Conservation (phyloP, 768 basidiomycete genomes). For the Tylopilus subfusipes region DNA sequence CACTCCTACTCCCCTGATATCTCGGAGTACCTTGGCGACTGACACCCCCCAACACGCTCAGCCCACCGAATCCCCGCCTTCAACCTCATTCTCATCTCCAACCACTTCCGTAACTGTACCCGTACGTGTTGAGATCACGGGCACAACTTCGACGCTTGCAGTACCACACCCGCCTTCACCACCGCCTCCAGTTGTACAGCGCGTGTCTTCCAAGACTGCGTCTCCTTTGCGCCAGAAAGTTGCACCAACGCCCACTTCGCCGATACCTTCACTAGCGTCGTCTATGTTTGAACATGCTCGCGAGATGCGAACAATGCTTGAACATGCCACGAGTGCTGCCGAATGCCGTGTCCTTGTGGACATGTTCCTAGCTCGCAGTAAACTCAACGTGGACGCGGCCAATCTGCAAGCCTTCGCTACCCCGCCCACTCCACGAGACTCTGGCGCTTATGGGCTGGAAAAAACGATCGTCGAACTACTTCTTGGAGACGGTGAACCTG, state of each 20-base stretch:
- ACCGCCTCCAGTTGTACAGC: conserved; percentile 3
- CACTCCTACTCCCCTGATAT: conserved; percentile 1
- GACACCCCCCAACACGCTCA: conserved; percentile 5
- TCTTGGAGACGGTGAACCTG: conserved; percentile 26
- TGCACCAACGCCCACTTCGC: conserved; percentile 13
- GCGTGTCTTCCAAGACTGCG: conserved; percentile 13
- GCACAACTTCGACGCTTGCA: neutral
- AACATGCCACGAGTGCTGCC: conserved; percentile 66
- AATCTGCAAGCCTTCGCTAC: conserved; percentile 28
- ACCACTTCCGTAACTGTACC: conserved; percentile 1
- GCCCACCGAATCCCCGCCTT: neutral
- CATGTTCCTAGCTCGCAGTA: conserved; percentile 70
- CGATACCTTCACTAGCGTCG: conserved; percentile 18
- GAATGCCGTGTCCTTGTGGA: conserved; percentile 86
- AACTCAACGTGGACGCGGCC: conserved; percentile 37
- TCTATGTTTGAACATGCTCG: conserved; percentile 45
- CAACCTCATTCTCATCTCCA: conserved; percentile 1
- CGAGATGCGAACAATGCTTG: conserved; percentile 66
- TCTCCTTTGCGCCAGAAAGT: conserved; percentile 7
- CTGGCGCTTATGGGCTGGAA: conserved; percentile 36
- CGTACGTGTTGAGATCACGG: conserved; percentile 1
- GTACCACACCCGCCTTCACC: conserved; percentile 2
- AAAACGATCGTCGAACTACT: conserved; percentile 48
- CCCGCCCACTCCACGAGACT: conserved; percentile 36
- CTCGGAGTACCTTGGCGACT: conserved; percentile 6